Evolutionary conservation across 2,329 filamentous ascomycete genomes (phyloP).

Genomic region (Colletotrichum sidae): DNA sequence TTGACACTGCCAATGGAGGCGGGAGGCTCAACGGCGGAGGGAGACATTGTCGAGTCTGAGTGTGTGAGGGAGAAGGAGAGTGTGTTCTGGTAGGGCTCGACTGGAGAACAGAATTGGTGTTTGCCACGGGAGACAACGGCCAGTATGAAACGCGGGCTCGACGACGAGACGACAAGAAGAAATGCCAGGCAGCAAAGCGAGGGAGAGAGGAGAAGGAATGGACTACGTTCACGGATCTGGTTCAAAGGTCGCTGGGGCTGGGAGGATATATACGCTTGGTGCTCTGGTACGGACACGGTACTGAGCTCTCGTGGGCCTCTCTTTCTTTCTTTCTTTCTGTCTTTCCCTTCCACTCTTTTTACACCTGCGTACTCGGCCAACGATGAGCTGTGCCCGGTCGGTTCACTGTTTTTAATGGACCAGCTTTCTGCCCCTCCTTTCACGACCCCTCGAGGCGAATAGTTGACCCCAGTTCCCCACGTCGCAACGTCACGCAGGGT

Average conservation of each 20-base stretch:
- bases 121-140: slow-evolving; percentile 16
- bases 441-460: slow-evolving; percentile 28
- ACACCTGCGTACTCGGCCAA: slow-evolving; percentile 3
- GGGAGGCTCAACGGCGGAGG: slow-evolving; percentile 47
- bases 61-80: slow-evolving; percentile 1
- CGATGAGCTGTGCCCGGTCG: slow-evolving; percentile 10
- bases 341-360: background rate
- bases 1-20: slow-evolving; percentile 45
- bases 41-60: slow-evolving; percentile 46
- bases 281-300: too few relatives aligned
- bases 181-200: slow-evolving; percentile 4
- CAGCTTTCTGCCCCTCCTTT: slow-evolving; percentile 21
- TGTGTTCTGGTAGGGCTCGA: slow-evolving; percentile 7
- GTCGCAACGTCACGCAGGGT: slow-evolving; percentile 39
- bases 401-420: slow-evolving; percentile 22
- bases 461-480: slow-evolving; percentile 36
- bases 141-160: slow-evolving; percentile 15
- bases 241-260: slow-evolving; percentile 5
- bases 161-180: slow-evolving; percentile 15
- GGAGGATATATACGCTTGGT: slow-evolving; percentile 27
- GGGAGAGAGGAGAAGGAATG: background rate
- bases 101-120: background rate
- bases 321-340: background rate
- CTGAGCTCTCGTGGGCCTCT: slow-evolving; percentile 7
- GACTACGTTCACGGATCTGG: slow-evolving; percentile 8